Evolutionary conservation across 2,329 filamentous ascomycete species (phyloP).

Genomic region (Arachnomyces sp.): DNA sequence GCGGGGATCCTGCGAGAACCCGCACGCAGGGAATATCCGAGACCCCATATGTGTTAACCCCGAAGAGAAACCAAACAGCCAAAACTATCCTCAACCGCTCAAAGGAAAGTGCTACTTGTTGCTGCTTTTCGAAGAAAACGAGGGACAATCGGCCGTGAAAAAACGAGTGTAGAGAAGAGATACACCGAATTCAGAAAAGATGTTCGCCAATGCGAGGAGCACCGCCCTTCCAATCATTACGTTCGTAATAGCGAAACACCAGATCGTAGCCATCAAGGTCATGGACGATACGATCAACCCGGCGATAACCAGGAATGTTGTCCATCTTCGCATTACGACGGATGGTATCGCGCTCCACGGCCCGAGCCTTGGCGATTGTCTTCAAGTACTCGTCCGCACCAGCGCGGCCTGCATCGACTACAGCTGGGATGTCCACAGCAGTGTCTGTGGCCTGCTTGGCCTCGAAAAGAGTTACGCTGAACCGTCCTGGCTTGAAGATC

Average conservation of each 20-base stretch:
- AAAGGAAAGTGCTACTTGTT: no score
- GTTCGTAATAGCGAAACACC: constrained; percentile 93
- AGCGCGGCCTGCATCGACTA: constrained; percentile 17
- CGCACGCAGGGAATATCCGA: no score
- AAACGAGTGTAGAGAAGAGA: constrained; percentile 1
- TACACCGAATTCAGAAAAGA: constrained; percentile 12
- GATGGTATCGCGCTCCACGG: constrained; percentile 36
- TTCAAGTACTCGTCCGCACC: constrained; percentile 26
- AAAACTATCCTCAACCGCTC: no score
- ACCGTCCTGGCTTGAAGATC: constrained; percentile 96
- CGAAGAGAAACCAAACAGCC: no score
- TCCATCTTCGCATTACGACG: constrained; percentile 57
- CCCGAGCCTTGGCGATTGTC: constrained; percentile 28
- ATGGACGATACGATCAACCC: constrained; percentile 91
- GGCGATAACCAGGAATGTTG: constrained; percentile 72
- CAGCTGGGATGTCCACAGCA: constrained; percentile 28
- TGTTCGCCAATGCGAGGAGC: constrained; percentile 55
- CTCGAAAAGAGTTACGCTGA: constrained; percentile 95
- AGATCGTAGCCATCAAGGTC: constrained; percentile 96
- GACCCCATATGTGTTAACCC: no score
- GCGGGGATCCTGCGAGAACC: no score
- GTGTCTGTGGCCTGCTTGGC: constrained; percentile 55
- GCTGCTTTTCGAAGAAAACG: no score
- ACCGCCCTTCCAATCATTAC: constrained; percentile 68
- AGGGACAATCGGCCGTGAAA: no score